Conservation (phyloP, 176 grass and related monocot genomes). For the Coix lacrymajobi region DNA sequence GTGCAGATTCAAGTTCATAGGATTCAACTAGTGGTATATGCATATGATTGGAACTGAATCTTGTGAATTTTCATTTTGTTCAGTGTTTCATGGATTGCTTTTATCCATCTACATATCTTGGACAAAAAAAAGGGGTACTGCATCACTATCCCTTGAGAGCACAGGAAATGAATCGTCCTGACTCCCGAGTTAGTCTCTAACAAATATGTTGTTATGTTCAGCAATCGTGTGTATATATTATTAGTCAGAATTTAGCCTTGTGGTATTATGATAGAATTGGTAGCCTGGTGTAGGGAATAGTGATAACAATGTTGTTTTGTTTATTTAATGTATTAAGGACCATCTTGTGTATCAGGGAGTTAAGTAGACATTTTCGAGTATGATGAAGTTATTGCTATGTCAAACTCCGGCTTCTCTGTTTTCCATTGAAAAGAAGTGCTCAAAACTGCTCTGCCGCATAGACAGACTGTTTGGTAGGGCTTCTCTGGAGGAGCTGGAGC, state of each 20-base stretch:
- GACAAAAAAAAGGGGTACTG: neutral
- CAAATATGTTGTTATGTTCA: neutral
- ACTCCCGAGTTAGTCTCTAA: neutral
- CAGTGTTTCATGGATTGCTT: neutral
- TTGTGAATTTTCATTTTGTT: neutral
- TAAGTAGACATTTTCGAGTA: neutral
- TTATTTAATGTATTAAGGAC: neutral
- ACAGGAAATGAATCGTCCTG: neutral
- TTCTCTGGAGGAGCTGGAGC: no score
- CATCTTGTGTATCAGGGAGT: neutral
- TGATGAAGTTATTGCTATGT: neutral
- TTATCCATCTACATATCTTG: neutral
- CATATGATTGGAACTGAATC: constrained; percentile 1
- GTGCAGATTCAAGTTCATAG: constrained; percentile 55
- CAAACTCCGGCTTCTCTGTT: no score
- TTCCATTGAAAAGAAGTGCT: no score
- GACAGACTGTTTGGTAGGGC: no score
- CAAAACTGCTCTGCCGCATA: no score
- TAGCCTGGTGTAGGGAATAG: neutral
- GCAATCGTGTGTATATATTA: neutral
- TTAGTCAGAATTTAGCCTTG: neutral
- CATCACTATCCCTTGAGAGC: neutral
- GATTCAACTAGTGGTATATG: neutral
- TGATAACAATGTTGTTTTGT: neutral
- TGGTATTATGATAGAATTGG: neutral